Conservation (phyloP, 345 rosid genomes). For the Salix udensis region DNA sequence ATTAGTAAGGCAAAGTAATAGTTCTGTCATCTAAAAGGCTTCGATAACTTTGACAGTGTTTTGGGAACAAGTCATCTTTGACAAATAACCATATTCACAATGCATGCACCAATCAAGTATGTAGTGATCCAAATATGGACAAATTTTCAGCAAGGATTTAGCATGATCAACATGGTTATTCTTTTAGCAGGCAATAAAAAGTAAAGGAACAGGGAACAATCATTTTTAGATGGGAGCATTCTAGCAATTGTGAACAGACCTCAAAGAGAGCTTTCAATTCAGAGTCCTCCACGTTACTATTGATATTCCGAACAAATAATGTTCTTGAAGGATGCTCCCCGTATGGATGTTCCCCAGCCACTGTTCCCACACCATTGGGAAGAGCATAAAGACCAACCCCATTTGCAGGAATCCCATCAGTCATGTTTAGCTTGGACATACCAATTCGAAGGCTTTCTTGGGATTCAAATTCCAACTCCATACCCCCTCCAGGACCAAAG, state of each 20-base stretch:
- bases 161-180: not conserved
- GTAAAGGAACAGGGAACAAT: not conserved
- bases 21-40: not conserved
- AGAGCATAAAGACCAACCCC: conserved; percentile 44
- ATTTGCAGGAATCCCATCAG: conserved; percentile 50
- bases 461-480: conserved; percentile 72
- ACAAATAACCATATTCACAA: not conserved
- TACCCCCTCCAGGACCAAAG: conserved; percentile 81
- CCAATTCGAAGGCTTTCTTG: conserved; percentile 47
- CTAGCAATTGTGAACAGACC: conserved; percentile 37
- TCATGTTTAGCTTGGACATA: conserved; percentile 46
- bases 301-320: conserved; percentile 84
- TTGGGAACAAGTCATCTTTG: not conserved
- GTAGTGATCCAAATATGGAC: too few species aligned
- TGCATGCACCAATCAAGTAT: not conserved
- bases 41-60: not conserved
- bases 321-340: conserved; percentile 99
- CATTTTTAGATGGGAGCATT: not conserved
- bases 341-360: conserved; percentile 87
- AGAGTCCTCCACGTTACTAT: conserved; percentile 86
- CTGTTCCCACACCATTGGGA: conserved; percentile 60
- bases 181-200: not conserved
- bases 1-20: not conserved
- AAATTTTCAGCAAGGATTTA: not conserved
- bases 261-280: conserved; percentile 83